A percentile compares a stretch with the other conserved stretches of the same genome.
These are phyloP conservation scores for Trypanosoma cruzi DNA, from an alignment of 208 protist genomes.

Conservation along the genomic window DNA sequence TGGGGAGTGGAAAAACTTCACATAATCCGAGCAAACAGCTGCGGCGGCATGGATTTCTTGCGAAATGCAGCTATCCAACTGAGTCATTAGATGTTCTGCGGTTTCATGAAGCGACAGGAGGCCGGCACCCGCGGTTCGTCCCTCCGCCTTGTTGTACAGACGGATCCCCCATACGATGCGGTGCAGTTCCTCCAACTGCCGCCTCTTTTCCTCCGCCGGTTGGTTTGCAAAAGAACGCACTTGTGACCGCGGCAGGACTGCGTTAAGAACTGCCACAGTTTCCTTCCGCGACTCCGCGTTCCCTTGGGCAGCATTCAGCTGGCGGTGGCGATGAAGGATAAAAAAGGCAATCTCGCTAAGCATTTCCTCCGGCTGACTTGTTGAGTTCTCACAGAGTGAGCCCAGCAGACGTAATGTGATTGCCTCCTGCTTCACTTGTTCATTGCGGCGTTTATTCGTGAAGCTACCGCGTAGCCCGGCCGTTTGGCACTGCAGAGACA, in stretches of 20 bases:
- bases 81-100: constrained; percentile 37
- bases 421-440: constrained; percentile 69
- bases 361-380: constrained; percentile 58
- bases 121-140: constrained; percentile 50
- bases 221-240: constrained; percentile 74
- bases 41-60: constrained; percentile 29
- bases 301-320: constrained; percentile 24
- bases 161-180: constrained; percentile 92
- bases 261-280: constrained; percentile 64
- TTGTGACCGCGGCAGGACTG: constrained; percentile 68
- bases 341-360: constrained; percentile 68
- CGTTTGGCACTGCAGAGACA: constrained; percentile 66
- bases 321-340: constrained; percentile 67
- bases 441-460: constrained; percentile 37
- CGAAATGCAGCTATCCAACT: constrained; percentile 25
- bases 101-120: constrained; percentile 36
- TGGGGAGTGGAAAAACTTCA: constrained; percentile 57
- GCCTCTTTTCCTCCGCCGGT: constrained; percentile 57
- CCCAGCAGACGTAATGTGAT: constrained; percentile 61
- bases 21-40: constrained; percentile 27
- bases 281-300: constrained; percentile 46
- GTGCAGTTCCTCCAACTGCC: constrained; percentile 85
- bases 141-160: constrained; percentile 71
- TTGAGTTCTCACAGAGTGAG: constrained; percentile 54
- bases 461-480: constrained; percentile 36